phyloP scores from a whole-genome alignment of 108 stramenopile species.

The Cyclotella choctawhatcheeana region DNA sequence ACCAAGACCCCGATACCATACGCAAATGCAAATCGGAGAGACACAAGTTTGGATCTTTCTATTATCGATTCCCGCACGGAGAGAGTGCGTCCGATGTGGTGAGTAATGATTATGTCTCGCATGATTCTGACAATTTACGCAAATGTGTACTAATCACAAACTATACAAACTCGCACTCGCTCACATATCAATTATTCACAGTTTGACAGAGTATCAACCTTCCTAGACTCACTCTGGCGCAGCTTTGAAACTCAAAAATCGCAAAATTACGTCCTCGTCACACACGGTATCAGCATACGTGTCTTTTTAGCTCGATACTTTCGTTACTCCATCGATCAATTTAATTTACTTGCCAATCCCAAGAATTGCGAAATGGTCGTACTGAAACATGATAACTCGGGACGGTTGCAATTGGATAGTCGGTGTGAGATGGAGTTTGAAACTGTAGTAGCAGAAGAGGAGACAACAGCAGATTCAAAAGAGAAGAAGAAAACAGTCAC shows the following conservation, averaged over 20 bases:
- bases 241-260: conserved; percentile 73
- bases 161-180: not conserved
- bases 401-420: conserved; percentile 72
- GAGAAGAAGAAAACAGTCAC: not conserved
- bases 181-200: no score
- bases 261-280: conserved; percentile 86
- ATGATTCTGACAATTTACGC: not conserved
- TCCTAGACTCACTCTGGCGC: conserved; percentile 92
- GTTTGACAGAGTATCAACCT: conserved; percentile 88
- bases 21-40: conserved; percentile 73
- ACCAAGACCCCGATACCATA: conserved; percentile 72
- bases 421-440: conserved; percentile 64
- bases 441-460: conserved; percentile 10
- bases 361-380: conserved; percentile 90
- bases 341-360: conserved; percentile 89
- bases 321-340: conserved; percentile 92
- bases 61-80: conserved; percentile 90
- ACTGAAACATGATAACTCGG: conserved; percentile 80
- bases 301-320: conserved; percentile 93
- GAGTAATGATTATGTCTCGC: not conserved
- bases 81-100: conserved; percentile 89
- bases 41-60: conserved; percentile 85
- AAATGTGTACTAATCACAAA: not conserved
- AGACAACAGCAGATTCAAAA: not conserved
- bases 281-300: conserved; percentile 90